Evolutionary conservation across 768 basidiomycete species (phyloP), one percentile per base, ranked within the genome.

Genomic region (Neoboletus magnificus): DNA sequence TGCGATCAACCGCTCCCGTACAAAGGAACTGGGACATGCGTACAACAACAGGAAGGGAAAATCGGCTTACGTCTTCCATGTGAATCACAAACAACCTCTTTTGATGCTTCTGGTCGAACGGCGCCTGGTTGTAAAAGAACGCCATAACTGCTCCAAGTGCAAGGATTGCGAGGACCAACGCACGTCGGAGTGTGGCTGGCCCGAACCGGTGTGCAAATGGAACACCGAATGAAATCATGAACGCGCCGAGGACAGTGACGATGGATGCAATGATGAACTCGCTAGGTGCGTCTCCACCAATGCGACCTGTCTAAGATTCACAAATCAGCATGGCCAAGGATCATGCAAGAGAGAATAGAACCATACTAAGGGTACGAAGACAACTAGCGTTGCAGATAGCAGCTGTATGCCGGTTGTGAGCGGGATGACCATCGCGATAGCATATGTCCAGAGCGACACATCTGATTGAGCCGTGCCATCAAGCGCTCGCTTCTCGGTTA

Each of bases 211-310:
- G 90, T 6, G 82, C 77, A 63, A 98, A 87, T 0, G 95, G 86
- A 4, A 87, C 55, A 1, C 74, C 63, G 15, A 87, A 77, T 2
- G 91, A 88, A 12, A 86, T 60, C 6, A 78, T 72, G 33, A 87
- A 78, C 33, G 83, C 76, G 5, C 81, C 79, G 3, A 86, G 68
- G 30, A 80, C 64, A 0, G 87, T 73, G 5, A 91, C 81, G 32
- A 95, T 82, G 4, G 85, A 83, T 0, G 91, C 94, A 36, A 98
- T 88, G 64, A 98, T 86, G 66, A 89, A 83, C 58, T 98, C 96
- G 2, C 86, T 85, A 0, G 96, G 95, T 0, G 88, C 91, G 37
- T 90, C 86, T 35, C 77, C 80, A 33, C 92, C 91, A 47, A 89
- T 82, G 9, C 93, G 83, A 22, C 94, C 94, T 0, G 89, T 92